Percentiles rank a stretch among this genome's conserved stretches.
Conservation (phyloP, 257 asterid genomes). For the Ocimum tenuiflorum region DNA sequence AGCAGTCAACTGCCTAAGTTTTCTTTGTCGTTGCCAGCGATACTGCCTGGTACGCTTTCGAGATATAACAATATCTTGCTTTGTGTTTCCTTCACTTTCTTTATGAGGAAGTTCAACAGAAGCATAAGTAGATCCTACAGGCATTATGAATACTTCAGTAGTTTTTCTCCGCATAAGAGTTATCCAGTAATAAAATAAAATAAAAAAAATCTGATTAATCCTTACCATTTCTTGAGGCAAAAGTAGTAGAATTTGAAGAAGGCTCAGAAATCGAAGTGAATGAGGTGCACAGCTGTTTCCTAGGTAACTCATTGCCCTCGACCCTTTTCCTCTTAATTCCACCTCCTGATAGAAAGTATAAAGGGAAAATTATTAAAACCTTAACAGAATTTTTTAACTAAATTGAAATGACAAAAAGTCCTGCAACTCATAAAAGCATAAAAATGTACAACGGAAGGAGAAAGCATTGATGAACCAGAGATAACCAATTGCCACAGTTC, state of each 20-base stretch:
- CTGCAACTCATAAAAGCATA: not conserved
- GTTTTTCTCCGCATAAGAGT: constrained; percentile 1
- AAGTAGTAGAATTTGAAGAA: constrained; percentile 21
- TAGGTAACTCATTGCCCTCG: constrained; percentile 28
- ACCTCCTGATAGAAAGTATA: constrained; percentile 31
- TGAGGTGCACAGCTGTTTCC: constrained; percentile 24
- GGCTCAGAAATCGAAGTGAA: constrained; percentile 29
- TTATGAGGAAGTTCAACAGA: constrained; percentile 23
- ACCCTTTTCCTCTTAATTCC: constrained; percentile 48
- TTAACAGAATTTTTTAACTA: not conserved
- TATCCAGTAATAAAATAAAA: not conserved
- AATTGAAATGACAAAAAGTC: not conserved
- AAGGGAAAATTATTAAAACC: not conserved
- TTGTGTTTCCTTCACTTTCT: constrained; percentile 26
- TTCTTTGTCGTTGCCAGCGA: constrained; percentile 62
- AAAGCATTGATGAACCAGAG: constrained; percentile 4
- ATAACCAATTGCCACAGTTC: constrained; percentile 1
- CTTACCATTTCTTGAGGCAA: constrained; percentile 28
- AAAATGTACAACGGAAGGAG: not conserved
- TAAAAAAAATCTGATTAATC: constrained; percentile 10
- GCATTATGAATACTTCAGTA: constrained; percentile 20
- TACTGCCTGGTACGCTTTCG: constrained; percentile 46
- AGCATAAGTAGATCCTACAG: constrained; percentile 33
- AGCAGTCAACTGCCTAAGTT: constrained; percentile 33
- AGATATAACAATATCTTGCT: constrained; percentile 18